Evolutionary conservation across 352 stramenopile genomes (phyloP).

Genomic region (Phytophthora macrochlamydospora): DNA sequence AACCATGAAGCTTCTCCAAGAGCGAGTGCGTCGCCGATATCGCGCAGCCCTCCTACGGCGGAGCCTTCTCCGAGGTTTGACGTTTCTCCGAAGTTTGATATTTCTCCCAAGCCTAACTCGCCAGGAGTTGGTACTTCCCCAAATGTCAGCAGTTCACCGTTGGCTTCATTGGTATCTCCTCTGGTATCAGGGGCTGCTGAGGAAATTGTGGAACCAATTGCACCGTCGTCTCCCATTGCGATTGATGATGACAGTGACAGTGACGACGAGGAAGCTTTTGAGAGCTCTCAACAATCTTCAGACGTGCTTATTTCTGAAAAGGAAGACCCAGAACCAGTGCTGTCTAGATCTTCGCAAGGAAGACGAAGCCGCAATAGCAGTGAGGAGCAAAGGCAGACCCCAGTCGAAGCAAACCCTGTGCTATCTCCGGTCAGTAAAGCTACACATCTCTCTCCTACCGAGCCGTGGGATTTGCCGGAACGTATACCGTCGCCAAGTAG

Average conservation of each 20-base stretch:
- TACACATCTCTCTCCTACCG: conserved; percentile 37
- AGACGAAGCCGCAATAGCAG: conserved; percentile 34
- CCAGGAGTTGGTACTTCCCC: conserved; percentile 30
- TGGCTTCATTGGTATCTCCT: conserved; percentile 27
- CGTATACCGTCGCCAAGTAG: conserved; percentile 27
- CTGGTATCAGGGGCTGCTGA: conserved; percentile 16
- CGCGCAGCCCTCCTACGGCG: conserved; percentile 14
- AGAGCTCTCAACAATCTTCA: no score
- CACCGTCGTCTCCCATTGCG: conserved; percentile 4
- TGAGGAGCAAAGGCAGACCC: conserved; percentile 25
- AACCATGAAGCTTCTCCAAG: conserved; percentile 33
- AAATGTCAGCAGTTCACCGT: conserved; percentile 36
- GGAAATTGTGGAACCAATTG: conserved; percentile 6
- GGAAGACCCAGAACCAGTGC: not conserved
- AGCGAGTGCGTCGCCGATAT: conserved; percentile 11
- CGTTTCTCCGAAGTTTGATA: conserved; percentile 19
- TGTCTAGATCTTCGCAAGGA: conserved; percentile 4
- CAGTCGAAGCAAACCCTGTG: conserved; percentile 25
- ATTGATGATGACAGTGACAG: not conserved
- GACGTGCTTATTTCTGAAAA: no score
- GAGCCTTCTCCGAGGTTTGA: conserved; percentile 8
- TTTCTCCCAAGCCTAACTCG: conserved; percentile 16
- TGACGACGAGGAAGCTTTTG: not conserved
- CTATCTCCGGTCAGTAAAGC: conserved; percentile 24
- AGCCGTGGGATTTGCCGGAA: conserved; percentile 40